These are phyloP conservation scores for Aegilops sharonensis DNA, from an alignment of 176 grass and related monocot genomes.

Conservation along the genomic window DNA sequence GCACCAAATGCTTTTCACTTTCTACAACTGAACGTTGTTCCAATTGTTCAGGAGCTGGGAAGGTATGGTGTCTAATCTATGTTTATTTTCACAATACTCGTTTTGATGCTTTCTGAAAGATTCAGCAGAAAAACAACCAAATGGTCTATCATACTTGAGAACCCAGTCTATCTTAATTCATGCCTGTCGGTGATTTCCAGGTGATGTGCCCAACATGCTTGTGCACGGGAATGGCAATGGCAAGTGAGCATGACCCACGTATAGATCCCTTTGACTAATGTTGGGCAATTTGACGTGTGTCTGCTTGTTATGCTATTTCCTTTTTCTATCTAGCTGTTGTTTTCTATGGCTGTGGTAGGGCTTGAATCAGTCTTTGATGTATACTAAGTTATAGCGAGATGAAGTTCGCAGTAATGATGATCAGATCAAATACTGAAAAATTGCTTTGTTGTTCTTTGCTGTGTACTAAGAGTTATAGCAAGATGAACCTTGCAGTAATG, in stretches of 20 bases:
- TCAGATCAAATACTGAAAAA: not conserved
- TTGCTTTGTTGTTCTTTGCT: no score
- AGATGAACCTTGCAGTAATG: not conserved
- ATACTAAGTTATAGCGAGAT: not conserved
- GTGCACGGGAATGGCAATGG: conserved; percentile 94
- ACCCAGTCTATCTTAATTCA: not conserved
- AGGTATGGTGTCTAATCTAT: conserved; percentile 45
- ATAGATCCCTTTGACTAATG: conserved; percentile 90
- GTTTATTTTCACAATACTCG: conserved; percentile 6
- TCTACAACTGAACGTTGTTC: conserved; percentile 56
- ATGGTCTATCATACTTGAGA: not conserved
- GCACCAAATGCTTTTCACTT: conserved; percentile 40
- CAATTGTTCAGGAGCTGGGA: conserved; percentile 84
- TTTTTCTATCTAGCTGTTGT: not conserved
- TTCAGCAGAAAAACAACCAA: not conserved
- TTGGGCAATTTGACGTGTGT: not conserved
- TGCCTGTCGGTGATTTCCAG: conserved; percentile 26
- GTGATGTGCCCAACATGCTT: conserved; percentile 98
- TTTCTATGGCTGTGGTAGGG: not conserved
- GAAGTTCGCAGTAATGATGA: not conserved
- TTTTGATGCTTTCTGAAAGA: conserved; percentile 6
- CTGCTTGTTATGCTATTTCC: not conserved
- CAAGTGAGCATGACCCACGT: conserved; percentile 88
- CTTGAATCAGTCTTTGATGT: not conserved
- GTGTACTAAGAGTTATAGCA: not conserved